A percentile compares a stretch with the other conserved stretches of the same genome.
Conservation (phyloP, 495 filamentous ascomycete species). For the Neurospora tetraspora region DNA sequence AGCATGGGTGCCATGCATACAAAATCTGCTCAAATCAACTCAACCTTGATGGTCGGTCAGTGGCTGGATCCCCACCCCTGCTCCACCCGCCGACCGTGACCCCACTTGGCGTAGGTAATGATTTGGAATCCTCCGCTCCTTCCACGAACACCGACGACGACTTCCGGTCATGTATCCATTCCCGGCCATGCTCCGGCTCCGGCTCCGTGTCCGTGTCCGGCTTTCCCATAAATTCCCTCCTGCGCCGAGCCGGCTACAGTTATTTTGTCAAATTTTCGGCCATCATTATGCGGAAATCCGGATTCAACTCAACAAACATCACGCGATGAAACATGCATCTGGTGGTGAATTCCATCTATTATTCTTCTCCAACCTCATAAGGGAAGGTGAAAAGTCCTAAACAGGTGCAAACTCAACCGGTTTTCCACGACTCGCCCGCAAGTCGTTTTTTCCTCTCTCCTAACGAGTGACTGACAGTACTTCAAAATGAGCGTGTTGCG, state of each 20-base stretch:
- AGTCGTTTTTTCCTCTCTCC: not conserved
- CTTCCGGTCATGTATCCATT: not conserved
- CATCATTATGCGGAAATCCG: not conserved
- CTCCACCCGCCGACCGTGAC: not conserved
- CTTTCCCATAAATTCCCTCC: not conserved
- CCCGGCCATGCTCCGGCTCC: not conserved
- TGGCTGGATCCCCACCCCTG: not conserved
- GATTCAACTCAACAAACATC: not conserved
- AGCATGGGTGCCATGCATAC: not conserved
- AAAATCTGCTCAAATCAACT: constrained; percentile 24
- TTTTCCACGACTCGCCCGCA: not conserved
- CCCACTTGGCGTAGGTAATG: not conserved
- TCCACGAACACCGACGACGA: not conserved
- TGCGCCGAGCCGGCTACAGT: not conserved
- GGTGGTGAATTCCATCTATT: not conserved
- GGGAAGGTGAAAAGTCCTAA: not conserved
- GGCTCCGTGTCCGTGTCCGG: not conserved
- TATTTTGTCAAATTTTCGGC: not conserved
- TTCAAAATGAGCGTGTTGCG: not conserved
- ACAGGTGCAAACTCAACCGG: not conserved
- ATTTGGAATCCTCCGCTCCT: not conserved
- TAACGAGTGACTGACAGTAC: not conserved
- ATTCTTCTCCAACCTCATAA: not conserved
- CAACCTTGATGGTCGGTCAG: constrained; percentile 2
- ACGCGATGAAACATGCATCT: not conserved